A percentile compares a stretch with the other conserved stretches of the same genome.
These are phyloP conservation scores for Neurospora sp. DNA, from an alignment of 495 filamentous ascomycete species.

Conservation along the genomic window DNA sequence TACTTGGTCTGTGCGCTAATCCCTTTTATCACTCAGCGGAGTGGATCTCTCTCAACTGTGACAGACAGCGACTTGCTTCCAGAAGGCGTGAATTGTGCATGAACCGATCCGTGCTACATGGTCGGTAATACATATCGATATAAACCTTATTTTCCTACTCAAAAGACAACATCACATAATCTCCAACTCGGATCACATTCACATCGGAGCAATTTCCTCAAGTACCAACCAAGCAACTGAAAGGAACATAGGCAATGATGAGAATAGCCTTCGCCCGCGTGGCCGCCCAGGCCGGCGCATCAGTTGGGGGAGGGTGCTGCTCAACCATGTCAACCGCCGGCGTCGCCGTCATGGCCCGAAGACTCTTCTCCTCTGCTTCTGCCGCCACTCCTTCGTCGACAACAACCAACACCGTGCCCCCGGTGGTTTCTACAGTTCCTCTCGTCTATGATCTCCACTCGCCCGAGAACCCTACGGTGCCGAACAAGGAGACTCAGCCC, in stretches of 20 bases:
- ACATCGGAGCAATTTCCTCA: neutral
- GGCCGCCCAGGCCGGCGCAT: neutral
- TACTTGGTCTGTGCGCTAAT: constrained; percentile 7
- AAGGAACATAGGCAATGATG: neutral
- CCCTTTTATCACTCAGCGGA: neutral
- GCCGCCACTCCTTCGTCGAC: neutral
- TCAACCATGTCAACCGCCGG: neutral
- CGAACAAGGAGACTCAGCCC: constrained; percentile 42
- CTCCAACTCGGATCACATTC: neutral
- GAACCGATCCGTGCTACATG: neutral
- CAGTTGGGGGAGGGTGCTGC: neutral
- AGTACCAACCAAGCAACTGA: neutral
- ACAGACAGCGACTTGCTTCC: neutral
- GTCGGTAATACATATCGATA: neutral
- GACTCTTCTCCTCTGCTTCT: neutral
- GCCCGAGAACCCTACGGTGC: constrained; percentile 28
- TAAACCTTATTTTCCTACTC: neutral
- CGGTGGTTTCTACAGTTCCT: constrained; percentile 21
- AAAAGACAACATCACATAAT: neutral
- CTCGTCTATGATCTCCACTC: constrained; percentile 52
- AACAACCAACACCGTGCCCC: neutral
- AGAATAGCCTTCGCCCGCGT: neutral
- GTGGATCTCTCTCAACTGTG: neutral
- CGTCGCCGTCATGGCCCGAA: neutral
- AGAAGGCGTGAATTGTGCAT: neutral